Evolutionary conservation across 2,329 filamentous ascomycete genomes (phyloP), one percentile per base, ranked within the genome.

Genomic region (Hymenotorrendiella dingleyae): DNA sequence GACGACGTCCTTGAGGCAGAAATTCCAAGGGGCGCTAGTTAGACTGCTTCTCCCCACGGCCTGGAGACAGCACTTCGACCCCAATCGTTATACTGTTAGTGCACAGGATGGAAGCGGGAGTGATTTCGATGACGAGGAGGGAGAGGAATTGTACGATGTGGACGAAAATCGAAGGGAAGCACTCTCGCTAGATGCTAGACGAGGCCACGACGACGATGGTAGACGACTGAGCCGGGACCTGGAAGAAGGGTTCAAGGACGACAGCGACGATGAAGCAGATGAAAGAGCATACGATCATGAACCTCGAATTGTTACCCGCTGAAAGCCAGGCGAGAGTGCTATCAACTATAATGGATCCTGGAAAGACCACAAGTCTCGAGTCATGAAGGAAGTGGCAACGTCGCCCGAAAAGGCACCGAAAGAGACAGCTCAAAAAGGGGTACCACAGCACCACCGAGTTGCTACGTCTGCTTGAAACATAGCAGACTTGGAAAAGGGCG

Each of bases 201-300:
- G 51, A 59, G 62, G 55, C 56, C 50, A 69, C 42, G 55, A 59
- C 35, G 63, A 65, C 34, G 74, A 78, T 47, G 72, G 70, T 36
- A 69, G 77, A 53, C 72, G 88, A 49, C 57, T 94, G 48, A 91
- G 86, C 62, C 72, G 87, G 65, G 88, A 94, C 54, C 64, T 91
- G 39, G 86, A 91, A 61, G 75, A 83, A 56, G 83, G 82, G 0
- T 87, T 87, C 59, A 76, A 78, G 64, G 83, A 86, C 60, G 81
- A 85, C 54, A 86, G 82, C 58, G 79, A 83, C 43, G 78, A 82
- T 27, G 77, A 80, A 33, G 33, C 27, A 9, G 37, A 40, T 16
- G 17, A 24, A 9, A n/a, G n/a, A n/a, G n/a, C n/a, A n/a, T n/a
- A n/a, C n/a, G 37, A 40, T 33, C 14, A n/a, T 16, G 10, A 40